These are phyloP conservation scores for Penicillium sp. DNA, from an alignment of 2,329 filamentous ascomycete species.

Conservation along the genomic window DNA sequence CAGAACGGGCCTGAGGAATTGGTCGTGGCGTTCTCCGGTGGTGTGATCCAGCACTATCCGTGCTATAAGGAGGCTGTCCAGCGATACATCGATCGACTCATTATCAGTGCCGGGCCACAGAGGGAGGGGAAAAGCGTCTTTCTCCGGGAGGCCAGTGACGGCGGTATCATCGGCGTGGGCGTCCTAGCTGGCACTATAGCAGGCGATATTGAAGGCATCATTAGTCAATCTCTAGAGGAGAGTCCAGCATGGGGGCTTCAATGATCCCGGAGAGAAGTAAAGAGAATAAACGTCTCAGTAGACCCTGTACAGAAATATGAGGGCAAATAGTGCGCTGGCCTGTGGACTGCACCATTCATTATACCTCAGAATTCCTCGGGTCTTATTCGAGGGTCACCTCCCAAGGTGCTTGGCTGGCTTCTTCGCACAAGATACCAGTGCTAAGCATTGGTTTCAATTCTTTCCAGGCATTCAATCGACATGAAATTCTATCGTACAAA, in stretches of 20 bases:
- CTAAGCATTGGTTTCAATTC: no score
- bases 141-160: slow-evolving; percentile 50
- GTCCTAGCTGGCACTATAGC: slow-evolving; percentile 49
- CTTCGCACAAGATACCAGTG: no score
- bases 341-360: no score
- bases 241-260: no score
- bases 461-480: not conserved
- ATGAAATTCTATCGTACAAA: slow-evolving; percentile 18
- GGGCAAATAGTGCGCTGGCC: no score
- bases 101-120: slow-evolving; percentile 41
- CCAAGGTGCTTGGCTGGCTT: no score
- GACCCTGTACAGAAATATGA: no score
- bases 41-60: slow-evolving; percentile 73
- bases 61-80: slow-evolving; percentile 67
- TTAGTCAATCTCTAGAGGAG: slow-evolving; percentile 15
- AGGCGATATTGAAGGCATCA: slow-evolving; percentile 32
- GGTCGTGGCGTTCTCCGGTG: slow-evolving; percentile 72
- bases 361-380: no score
- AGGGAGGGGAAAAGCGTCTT: slow-evolving; percentile 49
- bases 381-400: no score
- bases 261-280: not conserved
- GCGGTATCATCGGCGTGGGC: slow-evolving; percentile 52
- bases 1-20: slow-evolving; percentile 53
- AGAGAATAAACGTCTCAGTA: slow-evolving; percentile 3
- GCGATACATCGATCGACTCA: slow-evolving; percentile 59